Conservation (phyloP, 768 basidiomycete genomes). For the Kwoniella sp. region DNA sequence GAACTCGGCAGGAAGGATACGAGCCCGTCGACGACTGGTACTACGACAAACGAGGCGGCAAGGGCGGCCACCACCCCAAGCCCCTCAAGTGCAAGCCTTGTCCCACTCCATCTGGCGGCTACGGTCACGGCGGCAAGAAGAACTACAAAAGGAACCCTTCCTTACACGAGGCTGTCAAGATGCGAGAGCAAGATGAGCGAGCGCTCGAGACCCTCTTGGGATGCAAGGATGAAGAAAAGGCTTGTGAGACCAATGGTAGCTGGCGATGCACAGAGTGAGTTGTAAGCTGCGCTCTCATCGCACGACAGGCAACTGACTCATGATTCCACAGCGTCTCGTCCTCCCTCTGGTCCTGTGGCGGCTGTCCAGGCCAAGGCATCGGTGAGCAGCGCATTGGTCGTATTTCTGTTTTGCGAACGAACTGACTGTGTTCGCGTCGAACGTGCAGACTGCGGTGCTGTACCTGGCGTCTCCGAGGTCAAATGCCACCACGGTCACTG, state of each 20-base stretch:
- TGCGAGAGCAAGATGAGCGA: slow-evolving; percentile 12
- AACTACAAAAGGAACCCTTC: slow-evolving; percentile 13
- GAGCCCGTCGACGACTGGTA: neutral
- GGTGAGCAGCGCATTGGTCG: slow-evolving; percentile 23
- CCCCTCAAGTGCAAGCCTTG: slow-evolving; percentile 12
- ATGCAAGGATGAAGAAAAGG: slow-evolving; percentile 24
- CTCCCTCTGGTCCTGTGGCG: slow-evolving; percentile 29
- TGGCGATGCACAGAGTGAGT: slow-evolving; percentile 31
- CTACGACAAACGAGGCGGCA: slow-evolving; percentile 12
- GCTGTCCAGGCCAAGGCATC: slow-evolving; percentile 27
- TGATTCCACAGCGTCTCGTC: slow-evolving; percentile 15
- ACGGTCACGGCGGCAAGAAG: slow-evolving; percentile 2
- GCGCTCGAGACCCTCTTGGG: slow-evolving; percentile 14
- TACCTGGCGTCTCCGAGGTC: slow-evolving; percentile 33
- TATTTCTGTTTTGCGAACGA: neutral
- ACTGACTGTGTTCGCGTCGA: neutral
- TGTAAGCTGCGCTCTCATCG: neutral
- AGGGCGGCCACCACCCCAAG: slow-evolving; percentile 13
- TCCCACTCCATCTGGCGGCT: slow-evolving; percentile 10
- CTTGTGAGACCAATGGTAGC: slow-evolving; percentile 22
- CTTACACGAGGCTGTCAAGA: slow-evolving; percentile 14
- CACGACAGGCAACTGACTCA: neutral
- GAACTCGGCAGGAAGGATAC: neutral
- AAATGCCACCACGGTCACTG: slow-evolving; percentile 24
- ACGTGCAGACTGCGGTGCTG: slow-evolving; percentile 26